A percentile compares a stretch with the other conserved stretches of the same genome.
Conservation (phyloP, 495 filamentous ascomycete genomes). For the Sporormia fimetaria region DNA sequence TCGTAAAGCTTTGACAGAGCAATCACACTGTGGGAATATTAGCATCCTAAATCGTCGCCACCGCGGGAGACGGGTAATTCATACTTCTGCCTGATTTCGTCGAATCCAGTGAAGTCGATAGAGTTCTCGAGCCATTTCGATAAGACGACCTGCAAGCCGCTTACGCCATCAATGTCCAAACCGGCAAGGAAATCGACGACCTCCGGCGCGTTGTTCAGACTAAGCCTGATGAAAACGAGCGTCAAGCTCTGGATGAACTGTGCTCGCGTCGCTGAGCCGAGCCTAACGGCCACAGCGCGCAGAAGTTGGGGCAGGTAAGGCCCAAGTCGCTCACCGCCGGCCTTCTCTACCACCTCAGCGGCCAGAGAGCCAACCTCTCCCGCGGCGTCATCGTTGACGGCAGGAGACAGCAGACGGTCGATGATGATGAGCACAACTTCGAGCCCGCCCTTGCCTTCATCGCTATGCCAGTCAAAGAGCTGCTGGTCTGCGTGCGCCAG, state of each 20-base stretch:
- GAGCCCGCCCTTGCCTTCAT: slow-evolving; percentile 66
- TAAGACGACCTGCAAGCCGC: slow-evolving; percentile 75
- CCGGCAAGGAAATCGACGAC: slow-evolving; percentile 84
- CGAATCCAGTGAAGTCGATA: slow-evolving; percentile 88
- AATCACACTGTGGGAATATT: slow-evolving; percentile 52
- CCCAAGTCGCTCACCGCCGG: slow-evolving; percentile 76
- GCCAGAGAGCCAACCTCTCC: slow-evolving; percentile 90
- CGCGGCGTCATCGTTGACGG: slow-evolving; percentile 81
- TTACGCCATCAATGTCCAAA: slow-evolving; percentile 61
- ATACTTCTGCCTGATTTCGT: slow-evolving; percentile 91
- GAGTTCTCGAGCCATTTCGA: slow-evolving; percentile 96
- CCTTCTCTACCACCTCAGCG: slow-evolving; percentile 88
- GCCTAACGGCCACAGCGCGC: slow-evolving; percentile 73
- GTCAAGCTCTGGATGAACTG: slow-evolving; percentile 87
- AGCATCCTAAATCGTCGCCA: slow-evolving; percentile 22
- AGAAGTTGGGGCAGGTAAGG: slow-evolving; percentile 85
- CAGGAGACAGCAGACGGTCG: slow-evolving; percentile 74
- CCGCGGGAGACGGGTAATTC: slow-evolving; percentile 19
- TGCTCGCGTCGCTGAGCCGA: slow-evolving; percentile 68
- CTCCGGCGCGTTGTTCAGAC: slow-evolving; percentile 70
- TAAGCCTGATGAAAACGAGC: slow-evolving; percentile 85
- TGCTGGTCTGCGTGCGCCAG: slow-evolving; percentile 78
- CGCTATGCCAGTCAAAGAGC: slow-evolving; percentile 67
- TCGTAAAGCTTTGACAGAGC: slow-evolving; percentile 81
- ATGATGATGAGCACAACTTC: slow-evolving; percentile 86